Evolutionary conservation across 768 basidiomycete species (phyloP), one percentile per base, ranked within the genome.

Genomic region (Tubosaeta sp.): DNA sequence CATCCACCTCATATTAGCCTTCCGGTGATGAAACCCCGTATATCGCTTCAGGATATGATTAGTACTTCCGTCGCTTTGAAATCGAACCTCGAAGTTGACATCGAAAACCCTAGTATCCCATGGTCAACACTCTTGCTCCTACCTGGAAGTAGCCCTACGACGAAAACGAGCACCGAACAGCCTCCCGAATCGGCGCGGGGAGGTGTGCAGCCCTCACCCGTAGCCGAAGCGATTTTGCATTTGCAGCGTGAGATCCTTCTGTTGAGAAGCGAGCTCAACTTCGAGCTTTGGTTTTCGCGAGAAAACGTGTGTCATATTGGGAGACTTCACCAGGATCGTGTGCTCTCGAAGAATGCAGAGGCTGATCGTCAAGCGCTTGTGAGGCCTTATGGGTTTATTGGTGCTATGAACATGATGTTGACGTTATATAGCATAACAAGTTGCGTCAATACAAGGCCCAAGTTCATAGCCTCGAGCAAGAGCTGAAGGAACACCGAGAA

Each of bases 291-390:
- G 87, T 71, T 87, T 36, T 83, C 87, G 51, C 76, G 87, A 55
- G 84, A 91, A 67, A 90, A 90, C 52, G 78, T 86, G 46, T 81
- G 83, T 62, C 88, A 92, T 60, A 86, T 94, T 44, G 87, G 85
- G n/a, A 77, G 84, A 35, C 70, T 93, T 38, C 86, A 89, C 59
- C 79, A 85, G 56, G 84, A 89, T 56, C 82, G 81, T 29, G 80
- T 88, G 21, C 67, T 87, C 32, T 81, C 85, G 51, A 81, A 80
- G 61, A 84, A 80, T 41, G 87, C 87, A 22, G 91, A 94, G 65
- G 79, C 79, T 4, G 91, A 94, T 65, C 75, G 89, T 32, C 91
- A 93, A 66, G 83, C 83, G 16, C 67, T 92, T 71, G 91, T 93
- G 64, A 54, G 82, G 69, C 21, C 13, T 51, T 32, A 32, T 6